Base-by-base conservation (phyloP, 1,284 basidiomycete genomes). In the Boletellus deceptivus region DNA sequence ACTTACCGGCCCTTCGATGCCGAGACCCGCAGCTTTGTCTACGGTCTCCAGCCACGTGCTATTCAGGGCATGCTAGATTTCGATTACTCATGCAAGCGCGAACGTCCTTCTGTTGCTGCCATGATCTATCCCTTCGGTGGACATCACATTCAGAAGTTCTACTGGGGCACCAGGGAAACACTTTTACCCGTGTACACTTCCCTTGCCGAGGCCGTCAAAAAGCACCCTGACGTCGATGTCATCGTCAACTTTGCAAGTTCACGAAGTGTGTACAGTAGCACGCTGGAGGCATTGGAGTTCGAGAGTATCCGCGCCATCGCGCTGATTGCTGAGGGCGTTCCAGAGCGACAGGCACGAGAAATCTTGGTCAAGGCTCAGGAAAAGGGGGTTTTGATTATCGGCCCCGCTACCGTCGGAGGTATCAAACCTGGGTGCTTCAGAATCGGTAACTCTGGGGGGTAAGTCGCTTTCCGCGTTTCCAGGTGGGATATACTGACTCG, bases 41-140 rank as follows among this genome's bases (percentile, higher is more conserved):
- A 94, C 62, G 96, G 96, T 72, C 89, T 99, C 57, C 96, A 99
- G 77, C 96, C 96, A 43, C 93, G 97, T 69, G 97, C 97, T 42
- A 98, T 99, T 72, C 97, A 99, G 75, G 96, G 96, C 67, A 99
- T 99, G 97, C 89, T 99, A 62, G 96, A 99, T 82, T 99, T 99
- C 64, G 96, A 99, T 80, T 99, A 89, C 76, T 93, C 93, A 16
- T 99, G 97, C 73, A 96, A 96, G 31, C 91, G 97, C 58, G 73
- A 82, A 55, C 83, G 86, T n/a, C 95, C 96, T 43, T 93, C 89
- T 49, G 96, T 99, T 58, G 96, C 96, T 36, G 96, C 97, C 49
- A 99, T 99, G 96, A 98, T 99, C 72, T 99, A 99, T 74, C 97
- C 97, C 69, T 99, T 99, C 75, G 96, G 96, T 70, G 96, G 96